Base-by-base conservation (phyloP, 2,329 filamentous ascomycete species). In the Xylariaceae sp. region DNA sequence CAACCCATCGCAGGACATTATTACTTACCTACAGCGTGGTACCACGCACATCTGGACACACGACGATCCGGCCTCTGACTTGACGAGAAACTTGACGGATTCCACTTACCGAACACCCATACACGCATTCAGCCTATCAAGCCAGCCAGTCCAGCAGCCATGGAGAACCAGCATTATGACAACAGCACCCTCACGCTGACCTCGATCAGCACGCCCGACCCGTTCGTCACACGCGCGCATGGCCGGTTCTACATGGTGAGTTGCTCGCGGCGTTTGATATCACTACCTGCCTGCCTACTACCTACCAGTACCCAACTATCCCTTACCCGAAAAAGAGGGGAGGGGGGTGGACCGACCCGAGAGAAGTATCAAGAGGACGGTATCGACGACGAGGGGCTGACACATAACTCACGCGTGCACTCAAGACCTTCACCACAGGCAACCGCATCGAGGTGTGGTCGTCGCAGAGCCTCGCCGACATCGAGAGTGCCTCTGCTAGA, bases 391-490 rank as follows among this genome's bases (percentile, higher is more conserved):
- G n/a, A n/a, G n/a, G n/a, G n/a, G n/a, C n/a, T n/a, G n/a, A n/a
- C n/a, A n/a, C n/a, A n/a, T 29, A 3, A 22, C 32, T 47, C 30
- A 49, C 31, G 21, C 29, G 8, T 17, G n/a, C n/a, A 5, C 9
- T n/a, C n/a, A 12, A 57, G 53, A 56, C 50, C 5, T 56, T 54
- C 31, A 57, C 54, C 3, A 33, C 47, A 7, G 53, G 52, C 23
- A 46, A 54, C 18, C 47, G 47, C 15, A 51, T 57, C 16, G 54
- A 57, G 38, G 52, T 57, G 22, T 55, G 52, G 53, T 46, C 46
- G 4, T 55, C 54, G 6, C 38, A 35, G 1, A 52, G 38, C 15
- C 36, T 57, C 5, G 40, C 45, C 7, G 44, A 54, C 18, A 54
- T 57, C 16, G 50, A 55, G 35, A 37, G 33, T 18, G 35, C 44